phyloP scores from a whole-genome alignment of 164 flowering plant genomes.

The Berberis thunbergii region DNA sequence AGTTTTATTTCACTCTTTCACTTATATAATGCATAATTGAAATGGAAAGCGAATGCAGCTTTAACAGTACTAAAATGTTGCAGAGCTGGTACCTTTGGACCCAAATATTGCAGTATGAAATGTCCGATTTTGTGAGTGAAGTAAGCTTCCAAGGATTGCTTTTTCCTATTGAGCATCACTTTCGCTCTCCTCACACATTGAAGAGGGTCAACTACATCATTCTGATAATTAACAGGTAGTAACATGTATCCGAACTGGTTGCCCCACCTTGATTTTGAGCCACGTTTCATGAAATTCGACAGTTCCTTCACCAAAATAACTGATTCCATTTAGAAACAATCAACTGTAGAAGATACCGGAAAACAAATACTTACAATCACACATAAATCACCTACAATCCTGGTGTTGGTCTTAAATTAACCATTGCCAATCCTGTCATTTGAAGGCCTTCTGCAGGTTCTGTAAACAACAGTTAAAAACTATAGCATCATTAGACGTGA shows the following conservation, averaged over 20 bases:
- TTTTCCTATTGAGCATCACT: conserved; percentile 53
- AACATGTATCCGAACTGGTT: conserved; percentile 60
- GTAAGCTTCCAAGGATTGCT: conserved; percentile 56
- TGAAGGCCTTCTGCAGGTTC: conserved; percentile 24
- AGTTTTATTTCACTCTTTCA: background rate
- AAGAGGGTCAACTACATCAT: conserved; percentile 35
- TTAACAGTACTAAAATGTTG: no score
- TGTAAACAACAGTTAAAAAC: background rate
- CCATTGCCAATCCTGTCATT: conserved; percentile 69
- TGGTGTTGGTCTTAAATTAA: conserved; percentile 50
- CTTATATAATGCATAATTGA: no score
- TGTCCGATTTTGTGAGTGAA: conserved; percentile 40
- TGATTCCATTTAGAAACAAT: background rate
- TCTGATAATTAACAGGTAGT: conserved; percentile 50
- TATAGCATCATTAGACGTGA: no score
- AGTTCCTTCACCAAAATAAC: conserved; percentile 33
- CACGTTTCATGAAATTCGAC: conserved; percentile 31
- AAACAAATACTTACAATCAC: no score
- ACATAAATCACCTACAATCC: conserved; percentile 45
- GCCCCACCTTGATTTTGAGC: conserved; percentile 45
- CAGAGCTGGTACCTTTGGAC: conserved; percentile 42
- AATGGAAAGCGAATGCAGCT: no score
- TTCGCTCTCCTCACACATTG: conserved; percentile 45
- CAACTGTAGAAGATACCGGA: no score
- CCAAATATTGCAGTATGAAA: conserved; percentile 39